Evolutionary conservation across 805 yeast species (phyloP), one percentile per base, ranked within the genome.

Genomic region (Yueomyces sinensis): DNA sequence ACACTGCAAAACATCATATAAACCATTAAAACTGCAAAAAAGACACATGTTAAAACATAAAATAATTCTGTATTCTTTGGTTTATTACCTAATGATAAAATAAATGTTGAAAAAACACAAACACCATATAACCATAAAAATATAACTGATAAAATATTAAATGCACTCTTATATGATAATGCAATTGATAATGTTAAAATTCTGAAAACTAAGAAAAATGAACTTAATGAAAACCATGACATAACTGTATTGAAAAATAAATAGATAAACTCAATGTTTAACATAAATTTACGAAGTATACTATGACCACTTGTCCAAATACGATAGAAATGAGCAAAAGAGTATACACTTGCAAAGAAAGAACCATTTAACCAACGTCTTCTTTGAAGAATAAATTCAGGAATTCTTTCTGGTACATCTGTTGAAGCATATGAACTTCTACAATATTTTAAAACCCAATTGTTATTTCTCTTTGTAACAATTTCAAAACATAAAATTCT

Each of bases 321-420:
- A 41, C 74, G 71, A 43, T 71, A 72, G 55, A 77, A 76, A 56
- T 87, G 94, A 38, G 75, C 70, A 37, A 83, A 70, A 0, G 96
- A 76, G 53, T 91, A 89, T 37, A 86, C 67, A 7, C 94, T 91
- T 0, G 97, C 96, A 61, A 91, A 89, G 50, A 91, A 81, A 0
- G 97, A 86, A 36, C 97, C 97, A 55, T 89, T 89, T 44, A 89
- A 70, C 97, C 97, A 91, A 61, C 97, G 74, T 54, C 97, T 71
- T 63, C 97, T 73, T 58, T 89, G 97, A 29, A 86, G 68, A 23
- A 91, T 77, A 42, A 89, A 77, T 50, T 87, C 95, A 17, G 91
- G 76, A 24, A 89, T 69, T 25, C 72, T 65, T 44, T 82, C 94
- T 5, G 97, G 97, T 31, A 87, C 97, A 68, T 91, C 97, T 3